Conservation (phyloP, 331 rosid genomes). For the Acacia pycnantha region DNA sequence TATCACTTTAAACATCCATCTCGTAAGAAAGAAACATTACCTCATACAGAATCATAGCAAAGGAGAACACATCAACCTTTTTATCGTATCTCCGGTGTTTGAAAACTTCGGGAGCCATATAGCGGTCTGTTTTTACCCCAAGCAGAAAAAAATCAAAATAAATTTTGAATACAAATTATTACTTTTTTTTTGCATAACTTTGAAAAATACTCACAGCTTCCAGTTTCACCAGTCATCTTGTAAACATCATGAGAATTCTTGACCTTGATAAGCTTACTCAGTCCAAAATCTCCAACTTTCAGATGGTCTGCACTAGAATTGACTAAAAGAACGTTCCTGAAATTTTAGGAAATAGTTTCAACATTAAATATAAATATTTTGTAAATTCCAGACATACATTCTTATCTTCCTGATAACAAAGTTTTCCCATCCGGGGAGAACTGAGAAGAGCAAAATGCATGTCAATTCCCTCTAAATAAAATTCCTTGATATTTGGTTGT, state of each 20-base stretch:
- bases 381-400: constrained; percentile 19
- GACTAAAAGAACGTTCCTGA: constrained; percentile 95
- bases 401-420: constrained; percentile 11
- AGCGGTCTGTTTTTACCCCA: constrained; percentile 72
- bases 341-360: constrained; percentile 36
- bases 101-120: constrained; percentile 99
- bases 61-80: constrained; percentile 97
- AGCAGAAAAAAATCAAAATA: constrained; percentile 23
- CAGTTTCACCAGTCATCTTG: constrained; percentile 99
- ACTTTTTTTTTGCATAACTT: constrained; percentile 12
- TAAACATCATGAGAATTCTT: constrained; percentile 92
- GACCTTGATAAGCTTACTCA: constrained; percentile 95
- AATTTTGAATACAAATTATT: constrained; percentile 9
- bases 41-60: constrained; percentile 97
- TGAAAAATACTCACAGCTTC: constrained; percentile 79
- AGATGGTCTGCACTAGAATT: constrained; percentile 95
- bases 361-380: constrained; percentile 11
- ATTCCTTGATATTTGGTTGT: neutral
- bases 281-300: constrained; percentile 95
- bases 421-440: neutral
- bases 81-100: constrained; percentile 90
- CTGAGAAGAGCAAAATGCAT: neutral
- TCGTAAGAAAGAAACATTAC: constrained; percentile 48
- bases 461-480: constrained; percentile 14
- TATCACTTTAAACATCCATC: constrained; percentile 2